These are phyloP conservation scores for Melastoma candidum DNA, from an alignment of 441 rosid genomes.

Conservation along the genomic window DNA sequence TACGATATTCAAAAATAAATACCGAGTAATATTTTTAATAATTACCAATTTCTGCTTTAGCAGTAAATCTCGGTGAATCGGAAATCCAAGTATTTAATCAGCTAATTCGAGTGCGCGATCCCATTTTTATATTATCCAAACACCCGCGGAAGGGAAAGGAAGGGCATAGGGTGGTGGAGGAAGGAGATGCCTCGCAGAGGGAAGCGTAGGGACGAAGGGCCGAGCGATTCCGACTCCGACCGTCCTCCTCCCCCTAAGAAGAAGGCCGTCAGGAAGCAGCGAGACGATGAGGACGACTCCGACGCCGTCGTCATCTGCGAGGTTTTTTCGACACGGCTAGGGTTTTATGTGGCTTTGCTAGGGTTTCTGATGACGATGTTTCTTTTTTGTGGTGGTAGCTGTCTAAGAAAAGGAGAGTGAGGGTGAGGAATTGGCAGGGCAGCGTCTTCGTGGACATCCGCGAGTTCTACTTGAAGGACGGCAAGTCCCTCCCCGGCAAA, in stretches of 20 bases:
- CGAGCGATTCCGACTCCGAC: constrained; percentile 41
- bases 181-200: constrained; percentile 57
- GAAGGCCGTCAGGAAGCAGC: constrained; percentile 37
- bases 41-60: too few species aligned
- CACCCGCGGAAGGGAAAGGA: too few species aligned
- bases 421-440: constrained; percentile 84
- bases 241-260: constrained; percentile 40
- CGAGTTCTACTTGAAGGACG: constrained; percentile 83
- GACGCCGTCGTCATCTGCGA: constrained; percentile 71
- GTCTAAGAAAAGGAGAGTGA: constrained; percentile 75
- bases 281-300: constrained; percentile 25
- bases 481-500: constrained; percentile 70
- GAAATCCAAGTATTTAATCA: too few species aligned
- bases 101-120: too few species aligned
- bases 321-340: constrained; percentile 11
- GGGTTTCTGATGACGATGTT: background rate
- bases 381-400: constrained; percentile 26
- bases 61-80: too few species aligned
- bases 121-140: too few species aligned
- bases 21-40: too few species aligned
- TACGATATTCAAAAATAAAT: too few species aligned
- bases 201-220: constrained; percentile 53
- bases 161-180: too few species aligned
- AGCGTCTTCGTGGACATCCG: constrained; percentile 78
- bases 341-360: background rate